phyloP scores from a whole-genome alignment of 1,139 yeast genomes.

The Debaryomyces robertsiae region DNA sequence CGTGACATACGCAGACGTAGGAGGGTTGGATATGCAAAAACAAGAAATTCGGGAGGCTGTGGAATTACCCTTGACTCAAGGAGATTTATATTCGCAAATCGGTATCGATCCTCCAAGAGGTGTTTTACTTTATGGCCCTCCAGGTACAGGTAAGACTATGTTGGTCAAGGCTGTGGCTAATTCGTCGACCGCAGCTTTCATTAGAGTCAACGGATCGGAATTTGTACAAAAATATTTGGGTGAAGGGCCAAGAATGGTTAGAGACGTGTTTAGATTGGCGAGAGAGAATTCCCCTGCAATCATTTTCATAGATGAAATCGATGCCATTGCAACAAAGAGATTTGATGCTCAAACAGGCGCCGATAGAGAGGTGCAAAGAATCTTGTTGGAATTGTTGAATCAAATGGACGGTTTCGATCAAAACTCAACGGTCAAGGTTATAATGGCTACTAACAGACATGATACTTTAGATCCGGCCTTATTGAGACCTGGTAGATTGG shows the following conservation, averaged over 20 bases:
- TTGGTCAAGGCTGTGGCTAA: slow-evolving; percentile 98
- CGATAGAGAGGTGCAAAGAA: slow-evolving; percentile 98
- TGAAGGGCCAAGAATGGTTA: slow-evolving; percentile 99
- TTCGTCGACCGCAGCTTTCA: slow-evolving; percentile 91
- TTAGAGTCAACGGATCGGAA: slow-evolving; percentile 96
- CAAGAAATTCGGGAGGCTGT: slow-evolving; percentile 99
- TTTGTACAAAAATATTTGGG: slow-evolving; percentile 98
- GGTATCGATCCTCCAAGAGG: slow-evolving; percentile 99
- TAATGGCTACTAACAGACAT: slow-evolving; percentile 99
- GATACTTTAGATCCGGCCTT: slow-evolving; percentile 97
- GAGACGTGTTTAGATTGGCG: slow-evolving; percentile 96
- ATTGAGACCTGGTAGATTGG: slow-evolving; percentile 97
- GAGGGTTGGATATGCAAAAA: slow-evolving; percentile 98
- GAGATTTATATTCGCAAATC: slow-evolving; percentile 92
- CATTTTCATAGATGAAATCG: slow-evolving; percentile 96
- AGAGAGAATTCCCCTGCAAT: slow-evolving; percentile 97
- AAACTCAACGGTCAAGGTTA: slow-evolving; percentile 90
- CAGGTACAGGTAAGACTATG: slow-evolving; percentile 99
- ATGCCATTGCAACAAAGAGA: slow-evolving; percentile 98
- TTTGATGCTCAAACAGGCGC: slow-evolving; percentile 99
- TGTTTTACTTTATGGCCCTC: slow-evolving; percentile 95
- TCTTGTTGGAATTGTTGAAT: slow-evolving; percentile 88
- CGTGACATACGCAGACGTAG: slow-evolving; percentile 89
- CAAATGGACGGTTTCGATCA: slow-evolving; percentile 99
- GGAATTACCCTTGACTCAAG: slow-evolving; percentile 93